Evolutionary conservation across 768 basidiomycete genomes (phyloP).

Genomic region (Lactarius indigo): DNA sequence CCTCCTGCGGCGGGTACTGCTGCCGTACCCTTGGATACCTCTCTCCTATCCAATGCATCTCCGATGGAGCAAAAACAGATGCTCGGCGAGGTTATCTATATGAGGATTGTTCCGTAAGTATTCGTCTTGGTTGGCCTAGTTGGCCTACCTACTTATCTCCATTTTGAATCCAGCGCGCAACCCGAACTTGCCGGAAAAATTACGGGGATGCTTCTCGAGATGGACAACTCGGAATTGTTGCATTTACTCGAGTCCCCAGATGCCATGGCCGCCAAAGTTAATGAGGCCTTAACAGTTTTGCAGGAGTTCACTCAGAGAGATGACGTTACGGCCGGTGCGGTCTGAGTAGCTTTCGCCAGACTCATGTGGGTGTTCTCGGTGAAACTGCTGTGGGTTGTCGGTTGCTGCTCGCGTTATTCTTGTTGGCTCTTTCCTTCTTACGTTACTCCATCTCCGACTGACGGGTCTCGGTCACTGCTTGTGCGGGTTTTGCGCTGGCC

Average conservation of each 20-base stretch:
- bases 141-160: conserved; percentile 23
- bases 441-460: conserved; percentile 31
- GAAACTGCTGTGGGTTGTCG: conserved; percentile 34
- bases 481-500: conserved; percentile 49
- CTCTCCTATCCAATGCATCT: conserved; percentile 54
- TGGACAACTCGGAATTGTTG: conserved; percentile 93
- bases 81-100: conserved; percentile 94
- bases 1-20: conserved; percentile 42
- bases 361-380: conserved; percentile 5
- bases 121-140: conserved; percentile 15
- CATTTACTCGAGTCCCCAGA: conserved; percentile 81
- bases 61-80: conserved; percentile 97
- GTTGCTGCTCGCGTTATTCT: conserved; percentile 36
- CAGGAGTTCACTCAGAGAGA: conserved; percentile 70
- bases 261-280: conserved; percentile 85
- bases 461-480: conserved; percentile 33
- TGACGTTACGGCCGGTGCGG: conserved; percentile 24
- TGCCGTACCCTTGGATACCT: conserved; percentile 57
- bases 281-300: conserved; percentile 85
- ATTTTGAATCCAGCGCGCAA: conserved; percentile 50
- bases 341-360: conserved; percentile 8
- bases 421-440: conserved; percentile 21
- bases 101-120: conserved; percentile 79
- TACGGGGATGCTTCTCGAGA: conserved; percentile 98
- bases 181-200: conserved; percentile 98